A percentile compares a stretch with the other conserved stretches of the same genome.
Conservation (phyloP, 495 filamentous ascomycete species). For the Echria macrotheca region DNA sequence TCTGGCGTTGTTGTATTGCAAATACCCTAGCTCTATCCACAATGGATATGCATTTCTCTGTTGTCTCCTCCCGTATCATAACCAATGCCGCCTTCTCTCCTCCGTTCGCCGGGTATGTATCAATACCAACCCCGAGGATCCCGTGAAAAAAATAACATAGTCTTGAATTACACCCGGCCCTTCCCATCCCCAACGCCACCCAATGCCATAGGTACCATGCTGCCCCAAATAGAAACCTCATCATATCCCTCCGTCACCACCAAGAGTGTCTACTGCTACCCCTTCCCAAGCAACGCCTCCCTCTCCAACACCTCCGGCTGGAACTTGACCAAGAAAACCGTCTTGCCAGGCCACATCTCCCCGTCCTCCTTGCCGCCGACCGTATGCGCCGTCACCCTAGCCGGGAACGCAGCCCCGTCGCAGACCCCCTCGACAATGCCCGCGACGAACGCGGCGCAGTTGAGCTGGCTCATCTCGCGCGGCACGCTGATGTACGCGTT, state of each 20-base stretch:
- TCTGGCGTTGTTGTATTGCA: no score
- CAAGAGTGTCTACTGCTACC: constrained; percentile 11
- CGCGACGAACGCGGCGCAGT: constrained; percentile 92
- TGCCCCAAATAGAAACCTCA: neutral
- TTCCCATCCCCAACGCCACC: neutral
- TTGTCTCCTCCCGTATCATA: no score
- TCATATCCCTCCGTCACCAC: neutral
- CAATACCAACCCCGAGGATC: no score
- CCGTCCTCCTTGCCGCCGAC: constrained; percentile 67
- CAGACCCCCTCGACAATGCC: constrained; percentile 94
- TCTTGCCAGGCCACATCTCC: constrained; percentile 89
- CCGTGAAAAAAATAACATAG: no score
- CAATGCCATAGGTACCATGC: constrained; percentile 28
- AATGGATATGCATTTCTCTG: no score
- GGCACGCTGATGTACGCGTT: constrained; percentile 90
- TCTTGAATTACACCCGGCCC: no score
- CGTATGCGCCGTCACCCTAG: constrained; percentile 86
- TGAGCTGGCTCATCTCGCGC: constrained; percentile 90
- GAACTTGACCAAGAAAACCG: constrained; percentile 92
- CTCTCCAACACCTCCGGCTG: constrained; percentile 81
- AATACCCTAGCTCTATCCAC: no score
- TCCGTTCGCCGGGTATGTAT: no score
- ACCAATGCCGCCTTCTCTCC: no score
- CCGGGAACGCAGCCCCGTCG: constrained; percentile 83
- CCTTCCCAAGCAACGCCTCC: constrained; percentile 59